Evolutionary conservation across 1,284 basidiomycete species (phyloP).

Genomic region (Ceraceosorus bombacis): DNA sequence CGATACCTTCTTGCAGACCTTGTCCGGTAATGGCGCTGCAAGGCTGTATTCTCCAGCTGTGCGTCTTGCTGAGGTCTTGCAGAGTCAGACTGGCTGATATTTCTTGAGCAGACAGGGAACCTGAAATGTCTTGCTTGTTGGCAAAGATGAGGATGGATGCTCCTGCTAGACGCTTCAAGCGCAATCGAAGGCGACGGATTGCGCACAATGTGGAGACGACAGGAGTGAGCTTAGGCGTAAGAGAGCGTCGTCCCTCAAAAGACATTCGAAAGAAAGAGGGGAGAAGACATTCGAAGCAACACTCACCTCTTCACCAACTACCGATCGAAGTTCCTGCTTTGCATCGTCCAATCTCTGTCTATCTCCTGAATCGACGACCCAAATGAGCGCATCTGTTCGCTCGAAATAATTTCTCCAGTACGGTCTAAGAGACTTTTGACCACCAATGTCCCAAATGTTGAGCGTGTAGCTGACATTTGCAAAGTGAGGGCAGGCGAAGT

Average conservation of each 20-base stretch:
- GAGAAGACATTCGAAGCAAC: no score
- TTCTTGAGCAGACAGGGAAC: constrained; percentile 72
- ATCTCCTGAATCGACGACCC: constrained; percentile 96
- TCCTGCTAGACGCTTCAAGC: constrained; percentile 70
- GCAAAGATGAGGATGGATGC: constrained; percentile 93
- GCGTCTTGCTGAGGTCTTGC: constrained; percentile 60
- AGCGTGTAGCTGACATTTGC: constrained; percentile 66
- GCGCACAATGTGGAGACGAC: no score
- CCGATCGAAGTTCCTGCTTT: constrained; percentile 70
- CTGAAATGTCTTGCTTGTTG: constrained; percentile 95
- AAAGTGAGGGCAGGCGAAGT: neutral
- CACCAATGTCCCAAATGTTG: constrained; percentile 97
- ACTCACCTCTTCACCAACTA: constrained; percentile 83
- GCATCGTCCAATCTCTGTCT: constrained; percentile 81
- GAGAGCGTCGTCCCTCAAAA: neutral
- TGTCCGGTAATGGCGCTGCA: constrained; percentile 86
- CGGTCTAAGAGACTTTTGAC: constrained; percentile 85
- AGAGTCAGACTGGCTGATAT: constrained; percentile 56
- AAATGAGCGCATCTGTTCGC: constrained; percentile 93
- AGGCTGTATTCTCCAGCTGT: constrained; percentile 81
- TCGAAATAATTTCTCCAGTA: constrained; percentile 99
- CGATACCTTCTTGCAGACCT: constrained; percentile 74
- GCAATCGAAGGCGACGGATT: no score
- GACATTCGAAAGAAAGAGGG: neutral
- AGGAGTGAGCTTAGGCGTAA: neutral